Evolutionary conservation across 805 yeast genomes (phyloP), one percentile per base, ranked within the genome.

Genomic region (Kodamaea kaohsiungensis): DNA sequence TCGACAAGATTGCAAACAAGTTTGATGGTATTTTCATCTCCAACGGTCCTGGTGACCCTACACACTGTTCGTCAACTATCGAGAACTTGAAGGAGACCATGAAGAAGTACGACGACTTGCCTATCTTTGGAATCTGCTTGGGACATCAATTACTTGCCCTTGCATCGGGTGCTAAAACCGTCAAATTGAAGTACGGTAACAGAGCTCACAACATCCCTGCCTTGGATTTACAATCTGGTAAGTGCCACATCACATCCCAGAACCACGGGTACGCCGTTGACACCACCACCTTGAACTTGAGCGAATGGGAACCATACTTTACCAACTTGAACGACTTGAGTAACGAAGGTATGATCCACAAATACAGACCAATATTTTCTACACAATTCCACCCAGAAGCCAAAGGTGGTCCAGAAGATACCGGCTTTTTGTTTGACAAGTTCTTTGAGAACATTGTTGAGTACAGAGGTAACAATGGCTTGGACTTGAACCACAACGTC

Each of bases 301-400:
- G 87, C 53, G 93, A 88, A 83, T 83, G 85, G 76, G 93, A 92
- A 63, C 78, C 80, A 27, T 93, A 87, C 71, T 95, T 95, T 69
- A 82, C 92, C 62, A 95, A 95, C 76, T 81, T 93, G 74, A 95
- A 95, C 71, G 99, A 95, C 72, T 87, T 91, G 70, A 89, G 96
- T 52, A 95, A 95, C 72, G 99, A 95, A 76, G 99, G 99, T 65
- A 91, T 95, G 96, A 87, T 85, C 65, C 99, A 95, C 73, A 81
- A 77, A 54, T 68, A 83, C 40, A 87, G 84, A 70, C 99, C 99
- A 51, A 89, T 93, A 53, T 95, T 93, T 76, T 90, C 97, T 39
- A 91, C 97, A 1, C 99, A 95, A 74, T 95, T 95, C 82, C 99
- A 95, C 71, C 99, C 99, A 48, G 99, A 95, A 75, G 98, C 99